phyloP scores from a whole-genome alignment of 1,139 yeast genomes.

The Protomyces gravidus region DNA sequence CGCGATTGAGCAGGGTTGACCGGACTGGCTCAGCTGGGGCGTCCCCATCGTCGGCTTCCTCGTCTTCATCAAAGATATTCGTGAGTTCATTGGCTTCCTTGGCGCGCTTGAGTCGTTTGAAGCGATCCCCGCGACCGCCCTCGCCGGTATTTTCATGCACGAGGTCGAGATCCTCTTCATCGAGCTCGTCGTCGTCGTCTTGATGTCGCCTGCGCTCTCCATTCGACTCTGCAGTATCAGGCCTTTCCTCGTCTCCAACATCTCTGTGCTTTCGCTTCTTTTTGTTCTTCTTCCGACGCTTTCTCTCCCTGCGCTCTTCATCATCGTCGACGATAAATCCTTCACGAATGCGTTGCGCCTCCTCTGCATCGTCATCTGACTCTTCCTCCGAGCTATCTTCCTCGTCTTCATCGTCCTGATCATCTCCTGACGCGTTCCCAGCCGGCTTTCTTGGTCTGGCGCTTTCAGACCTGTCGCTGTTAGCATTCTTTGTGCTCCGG shows the following conservation, averaged over 20 bases:
- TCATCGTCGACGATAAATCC: conserved; percentile 95
- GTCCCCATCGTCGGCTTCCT: conserved; percentile 47
- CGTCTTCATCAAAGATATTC: conserved; percentile 84
- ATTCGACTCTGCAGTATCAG: conserved; percentile 32
- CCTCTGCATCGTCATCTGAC: conserved; percentile 47
- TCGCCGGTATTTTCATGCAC: conserved; percentile 87
- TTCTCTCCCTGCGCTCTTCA: conserved; percentile 53
- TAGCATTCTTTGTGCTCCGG: neutral
- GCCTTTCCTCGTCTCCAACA: neutral
- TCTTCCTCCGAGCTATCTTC: conserved; percentile 46
- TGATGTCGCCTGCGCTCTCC: conserved; percentile 33
- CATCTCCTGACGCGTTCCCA: conserved; percentile 29
- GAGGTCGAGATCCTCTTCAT: conserved; percentile 91
- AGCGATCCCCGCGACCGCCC: conserved; percentile 45
- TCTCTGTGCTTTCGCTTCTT: conserved; percentile 32
- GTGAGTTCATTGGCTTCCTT: conserved; percentile 47
- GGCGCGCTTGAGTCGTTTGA: conserved; percentile 75
- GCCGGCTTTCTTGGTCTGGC: neutral
- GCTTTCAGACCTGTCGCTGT: conserved; percentile 27
- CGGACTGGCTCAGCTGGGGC: conserved; percentile 40
- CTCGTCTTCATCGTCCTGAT: conserved; percentile 33
- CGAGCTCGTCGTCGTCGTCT: conserved; percentile 59
- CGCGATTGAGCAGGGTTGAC: conserved; percentile 41
- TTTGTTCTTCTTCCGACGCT: conserved; percentile 39
- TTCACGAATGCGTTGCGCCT: conserved; percentile 57